Evolutionary conservation across 2,329 filamentous ascomycete species (phyloP), one percentile per base, ranked within the genome.

Genomic region (Phoma sp.): DNA sequence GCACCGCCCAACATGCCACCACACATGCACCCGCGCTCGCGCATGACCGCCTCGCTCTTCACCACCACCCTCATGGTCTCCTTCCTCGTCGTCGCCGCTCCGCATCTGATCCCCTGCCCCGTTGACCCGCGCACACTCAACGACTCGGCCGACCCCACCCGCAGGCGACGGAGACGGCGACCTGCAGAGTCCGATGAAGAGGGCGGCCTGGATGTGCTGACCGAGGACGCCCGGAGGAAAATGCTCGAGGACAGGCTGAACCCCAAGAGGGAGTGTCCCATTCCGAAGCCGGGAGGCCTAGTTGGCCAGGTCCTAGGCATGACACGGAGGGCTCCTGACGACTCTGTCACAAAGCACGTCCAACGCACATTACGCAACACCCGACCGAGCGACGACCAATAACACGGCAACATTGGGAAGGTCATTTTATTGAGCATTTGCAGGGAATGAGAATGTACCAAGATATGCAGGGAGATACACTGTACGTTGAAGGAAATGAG

Each of bases 41-140:
- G 91, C 68, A 91, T 92, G 80, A 99, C 95, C 66, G 93, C 90
- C 51, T 95, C 92, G 38, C 88, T 99, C 56, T 99, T 99, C 80
- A 92, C 92, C 43, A 91, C 90, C n/a, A 98, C 93, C 1, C 84
- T 98, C 48, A 83, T 91, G 59, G 87, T 92, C 26, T 95, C 90
- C 65, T 96, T 99, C 76, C 84, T 96, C 60, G 93, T 99, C 58
- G 95, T 99, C 47, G 91, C 86, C 25, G 81, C 96, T 37, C 95
- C 95, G 18, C 95, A 99, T 74, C 73, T 96, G 25, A 84, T 99
- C 15, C 95, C 95, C 1, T 99, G 95, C 73, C 95, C 95, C 1
- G 91, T 92, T 23, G 77, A 80, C 38, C 91, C 91, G 2, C 84
- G 90, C 61, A 85, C 87, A 28, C 88, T 89, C 66, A 89, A 91